Evolutionary conservation across 2,329 filamentous ascomycete genomes (phyloP), one percentile per base, ranked within the genome.

Genomic region (Zalaria sp.): DNA sequence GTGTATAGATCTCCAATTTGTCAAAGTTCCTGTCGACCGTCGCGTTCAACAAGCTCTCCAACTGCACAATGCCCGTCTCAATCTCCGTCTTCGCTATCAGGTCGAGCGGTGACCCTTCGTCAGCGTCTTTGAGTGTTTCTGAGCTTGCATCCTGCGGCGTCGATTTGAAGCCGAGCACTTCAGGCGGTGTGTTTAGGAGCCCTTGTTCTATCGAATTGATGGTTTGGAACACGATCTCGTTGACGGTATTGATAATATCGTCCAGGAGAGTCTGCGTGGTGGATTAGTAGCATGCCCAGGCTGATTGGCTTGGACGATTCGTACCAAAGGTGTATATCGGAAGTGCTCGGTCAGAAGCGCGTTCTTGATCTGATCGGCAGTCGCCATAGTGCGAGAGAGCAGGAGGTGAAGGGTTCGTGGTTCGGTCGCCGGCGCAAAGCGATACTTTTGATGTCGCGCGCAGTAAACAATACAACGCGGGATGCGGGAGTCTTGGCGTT

Each of bases 191-290:
- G 39, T 73, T 73, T 38, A 85, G 69, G 18, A 98, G 77, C 1
- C 85, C 84, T 42, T 78, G 76, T 62, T 96, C 91, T 49, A 96
- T 79, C 46, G 83, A 85, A 54, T 85, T 84, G 54, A 94, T 79
- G 41, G 86, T 88, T 60, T 82, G 82, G 63, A 93, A 91, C 55
- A 91, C 82, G 54, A 95, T 76, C 55, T 89, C 84, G 67, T 96
- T 98, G 61, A 95, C 79, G 42, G 82, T 83, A 69, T 96, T 95
- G 67, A 96, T 94, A 53, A 96, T 88, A 65, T 96, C 89, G 75
- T 98, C 91, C 56, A 98, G 82, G 35, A 98, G 77, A 46, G 83
- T 83, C 88, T 94, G 39, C 28, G 38, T 10, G 25, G 18, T 18
- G 40, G 26, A 38, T 46, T 37, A 46, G 37, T 41, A 29, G 18